Evolutionary conservation across 345 rosid genomes (phyloP).

Genomic region (Nephelium lappaceum): DNA sequence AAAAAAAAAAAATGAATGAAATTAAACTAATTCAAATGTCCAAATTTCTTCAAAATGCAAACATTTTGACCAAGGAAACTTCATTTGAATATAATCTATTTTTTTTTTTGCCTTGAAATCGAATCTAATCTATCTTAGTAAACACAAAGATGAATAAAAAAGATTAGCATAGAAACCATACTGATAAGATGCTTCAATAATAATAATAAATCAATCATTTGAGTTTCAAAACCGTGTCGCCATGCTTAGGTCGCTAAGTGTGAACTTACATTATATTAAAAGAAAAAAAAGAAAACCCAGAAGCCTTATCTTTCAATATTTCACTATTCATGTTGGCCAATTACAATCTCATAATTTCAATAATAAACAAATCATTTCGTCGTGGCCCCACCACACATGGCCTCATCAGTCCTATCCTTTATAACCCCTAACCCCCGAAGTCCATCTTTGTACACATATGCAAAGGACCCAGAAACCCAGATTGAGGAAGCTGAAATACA

Average conservation of each 20-base stretch:
- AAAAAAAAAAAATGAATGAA: too few relatives aligned
- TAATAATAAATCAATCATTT: not conserved
- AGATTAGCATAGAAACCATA: not conserved
- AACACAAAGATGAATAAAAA: not conserved
- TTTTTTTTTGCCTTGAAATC: not conserved
- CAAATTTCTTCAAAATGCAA: too few relatives aligned
- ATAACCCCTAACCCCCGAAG: not conserved
- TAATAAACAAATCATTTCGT: not conserved
- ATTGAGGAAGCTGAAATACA: not conserved
- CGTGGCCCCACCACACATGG: not conserved
- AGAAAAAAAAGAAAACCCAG: not conserved
- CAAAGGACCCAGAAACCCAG: not conserved
- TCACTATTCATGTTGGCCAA: slow-evolving; percentile 2
- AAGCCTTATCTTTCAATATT: not conserved
- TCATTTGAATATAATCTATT: not conserved
- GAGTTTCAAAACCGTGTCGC: not conserved
- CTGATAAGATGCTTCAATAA: not conserved
- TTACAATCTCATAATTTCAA: not conserved
- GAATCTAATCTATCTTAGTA: not conserved
- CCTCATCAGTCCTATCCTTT: not conserved
- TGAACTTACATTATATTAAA: not conserved
- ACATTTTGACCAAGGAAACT: too few relatives aligned
- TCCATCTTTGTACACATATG: too few relatives aligned
- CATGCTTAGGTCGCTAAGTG: not conserved
- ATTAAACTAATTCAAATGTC: too few relatives aligned